Evolutionary conservation across 331 rosid genomes (phyloP).

Genomic region (Pyracantha coccinea): DNA sequence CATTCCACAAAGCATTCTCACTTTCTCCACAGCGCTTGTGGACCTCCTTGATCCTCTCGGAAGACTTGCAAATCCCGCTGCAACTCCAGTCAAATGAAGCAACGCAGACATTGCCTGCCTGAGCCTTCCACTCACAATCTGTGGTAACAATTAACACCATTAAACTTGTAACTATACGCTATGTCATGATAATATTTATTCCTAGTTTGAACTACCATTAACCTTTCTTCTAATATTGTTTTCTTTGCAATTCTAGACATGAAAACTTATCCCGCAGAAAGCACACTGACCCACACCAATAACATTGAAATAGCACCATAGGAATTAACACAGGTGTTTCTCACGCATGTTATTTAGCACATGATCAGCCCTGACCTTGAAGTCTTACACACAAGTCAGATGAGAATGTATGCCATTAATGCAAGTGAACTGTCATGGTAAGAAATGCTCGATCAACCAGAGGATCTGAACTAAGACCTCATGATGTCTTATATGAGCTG

Average conservation of each 20-base stretch:
- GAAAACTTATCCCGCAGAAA: not conserved
- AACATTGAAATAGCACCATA: not conserved
- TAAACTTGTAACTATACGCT: not conserved
- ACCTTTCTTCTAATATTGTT: not conserved
- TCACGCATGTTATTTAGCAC: not conserved
- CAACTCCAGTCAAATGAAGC: slow-evolving; percentile 61
- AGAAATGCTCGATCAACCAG: not conserved
- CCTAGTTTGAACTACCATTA: not conserved
- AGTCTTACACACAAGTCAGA: not conserved
- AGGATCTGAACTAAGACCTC: not conserved
- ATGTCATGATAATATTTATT: not conserved
- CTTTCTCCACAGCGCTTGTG: slow-evolving; percentile 57
- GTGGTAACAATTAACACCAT: slow-evolving; percentile 12
- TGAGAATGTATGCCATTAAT: not conserved
- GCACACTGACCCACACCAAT: not conserved
- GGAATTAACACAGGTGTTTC: not conserved
- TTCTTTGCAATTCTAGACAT: not conserved
- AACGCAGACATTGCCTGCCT: slow-evolving; percentile 50
- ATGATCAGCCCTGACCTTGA: not conserved
- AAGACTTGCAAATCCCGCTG: slow-evolving; percentile 55
- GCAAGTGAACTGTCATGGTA: not conserved
- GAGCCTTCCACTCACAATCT: slow-evolving; percentile 68
- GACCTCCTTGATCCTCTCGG: slow-evolving; percentile 57
- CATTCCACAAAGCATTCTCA: slow-evolving; percentile 44
- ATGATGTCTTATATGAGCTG: not conserved